phyloP scores from a whole-genome alignment of 441 rosid species.

The Aquilaria agallochum region DNA sequence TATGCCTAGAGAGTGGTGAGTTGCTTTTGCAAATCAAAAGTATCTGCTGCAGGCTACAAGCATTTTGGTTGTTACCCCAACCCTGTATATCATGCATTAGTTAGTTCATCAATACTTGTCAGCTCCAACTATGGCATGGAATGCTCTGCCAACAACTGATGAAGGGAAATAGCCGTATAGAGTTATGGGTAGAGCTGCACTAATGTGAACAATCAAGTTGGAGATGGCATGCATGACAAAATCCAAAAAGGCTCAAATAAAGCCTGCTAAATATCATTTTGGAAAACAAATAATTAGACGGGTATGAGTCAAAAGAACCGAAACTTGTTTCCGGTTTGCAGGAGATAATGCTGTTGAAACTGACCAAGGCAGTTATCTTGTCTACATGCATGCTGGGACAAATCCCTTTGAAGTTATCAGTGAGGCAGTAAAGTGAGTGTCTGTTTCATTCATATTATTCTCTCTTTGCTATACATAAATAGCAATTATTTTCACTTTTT shows the following conservation, averaged over 20 bases:
- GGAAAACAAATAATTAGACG: slow-evolving; percentile 28
- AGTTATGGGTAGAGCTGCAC: slow-evolving; percentile 29
- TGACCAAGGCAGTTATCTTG: slow-evolving; percentile 71
- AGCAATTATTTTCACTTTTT: slow-evolving; percentile 1
- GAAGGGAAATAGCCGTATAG: slow-evolving; percentile 22
- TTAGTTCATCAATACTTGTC: slow-evolving; percentile 17
- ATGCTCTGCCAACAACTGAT: slow-evolving; percentile 10
- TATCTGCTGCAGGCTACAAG: slow-evolving; percentile 17
- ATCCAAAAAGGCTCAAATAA: slow-evolving; percentile 25
- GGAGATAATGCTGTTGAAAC: slow-evolving; percentile 89
- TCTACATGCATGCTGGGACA: slow-evolving; percentile 90
- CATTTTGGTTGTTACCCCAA: neutral
- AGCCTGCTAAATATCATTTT: slow-evolving; percentile 27
- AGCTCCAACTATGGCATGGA: slow-evolving; percentile 1
- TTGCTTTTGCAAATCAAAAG: slow-evolving; percentile 29
- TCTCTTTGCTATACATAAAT: neutral
- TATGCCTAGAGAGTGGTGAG: slow-evolving; percentile 97
- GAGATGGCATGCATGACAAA: slow-evolving; percentile 19
- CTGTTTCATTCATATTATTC: slow-evolving; percentile 1
- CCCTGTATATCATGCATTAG: slow-evolving; percentile 13
- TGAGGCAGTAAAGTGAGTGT: slow-evolving; percentile 80
- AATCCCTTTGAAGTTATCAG: slow-evolving; percentile 91
- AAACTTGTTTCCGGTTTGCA: slow-evolving; percentile 48
- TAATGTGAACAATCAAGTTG: slow-evolving; percentile 23
- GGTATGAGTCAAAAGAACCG: slow-evolving; percentile 26